phyloP scores from a whole-genome alignment of 2,329 filamentous ascomycete species.

The Berkeleyomyces rouxiae region DNA sequence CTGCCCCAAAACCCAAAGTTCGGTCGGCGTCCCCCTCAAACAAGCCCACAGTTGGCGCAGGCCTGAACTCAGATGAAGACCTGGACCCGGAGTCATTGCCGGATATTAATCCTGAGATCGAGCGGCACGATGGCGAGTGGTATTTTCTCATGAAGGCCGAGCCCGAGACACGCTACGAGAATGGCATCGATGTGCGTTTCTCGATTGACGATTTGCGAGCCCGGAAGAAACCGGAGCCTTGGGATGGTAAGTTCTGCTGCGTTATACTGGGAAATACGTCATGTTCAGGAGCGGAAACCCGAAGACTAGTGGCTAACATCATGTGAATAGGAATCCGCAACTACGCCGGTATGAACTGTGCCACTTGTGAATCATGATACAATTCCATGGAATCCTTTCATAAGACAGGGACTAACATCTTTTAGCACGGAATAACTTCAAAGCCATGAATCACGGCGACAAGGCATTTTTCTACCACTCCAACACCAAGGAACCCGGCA shows the following conservation, averaged over 20 bases:
- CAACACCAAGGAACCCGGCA: slow-evolving; percentile 76
- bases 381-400: background rate
- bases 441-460: slow-evolving; percentile 80
- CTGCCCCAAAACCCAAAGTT: background rate
- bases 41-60: background rate
- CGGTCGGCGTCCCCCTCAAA: background rate
- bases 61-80: slow-evolving; percentile 17
- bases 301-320: background rate
- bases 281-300: background rate
- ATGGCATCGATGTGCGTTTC: slow-evolving; percentile 77
- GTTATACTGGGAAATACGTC: slow-evolving; percentile 9
- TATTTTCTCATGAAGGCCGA: slow-evolving; percentile 83
- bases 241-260: slow-evolving; percentile 52
- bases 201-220: slow-evolving; percentile 78
- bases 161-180: slow-evolving; percentile 72
- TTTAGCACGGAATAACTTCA: slow-evolving; percentile 69
- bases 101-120: slow-evolving; percentile 23
- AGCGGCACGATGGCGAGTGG: slow-evolving; percentile 26
- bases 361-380: no score
- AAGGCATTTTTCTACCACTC: slow-evolving; percentile 95
- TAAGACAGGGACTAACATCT: background rate
- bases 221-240: slow-evolving; percentile 63
- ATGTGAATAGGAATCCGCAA: slow-evolving; percentile 27
- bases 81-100: slow-evolving; percentile 22
- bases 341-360: slow-evolving; percentile 26